Evolutionary conservation across 352 stramenopile genomes (phyloP).

Genomic region (Globisporangium rhizosaccharum): DNA sequence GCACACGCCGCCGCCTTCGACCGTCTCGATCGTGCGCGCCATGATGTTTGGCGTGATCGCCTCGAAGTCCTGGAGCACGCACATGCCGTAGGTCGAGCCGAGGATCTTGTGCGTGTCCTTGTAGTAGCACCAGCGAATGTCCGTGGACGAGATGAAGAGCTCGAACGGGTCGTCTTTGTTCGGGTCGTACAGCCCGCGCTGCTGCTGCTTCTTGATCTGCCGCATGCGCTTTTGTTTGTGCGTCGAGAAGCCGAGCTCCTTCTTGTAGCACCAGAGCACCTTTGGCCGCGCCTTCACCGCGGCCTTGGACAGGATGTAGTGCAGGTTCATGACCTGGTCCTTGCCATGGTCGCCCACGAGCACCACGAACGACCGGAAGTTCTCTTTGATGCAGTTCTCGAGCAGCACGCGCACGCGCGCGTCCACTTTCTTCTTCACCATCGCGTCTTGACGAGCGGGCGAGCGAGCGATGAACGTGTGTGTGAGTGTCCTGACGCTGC

Average conservation of each 20-base stretch:
- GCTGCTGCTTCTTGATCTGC: slow-evolving; percentile 94
- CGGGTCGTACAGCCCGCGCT: slow-evolving; percentile 90
- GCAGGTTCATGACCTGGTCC: slow-evolving; percentile 98
- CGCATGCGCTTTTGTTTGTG: slow-evolving; percentile 93
- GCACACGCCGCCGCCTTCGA: slow-evolving; percentile 96
- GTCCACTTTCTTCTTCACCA: slow-evolving; percentile 99
- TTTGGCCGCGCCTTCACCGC: slow-evolving; percentile 92
- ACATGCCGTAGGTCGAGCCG: slow-evolving; percentile 97
- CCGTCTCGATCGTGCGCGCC: slow-evolving; percentile 98
- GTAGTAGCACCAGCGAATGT: slow-evolving; percentile 99
- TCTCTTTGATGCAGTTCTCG: slow-evolving; percentile 95
- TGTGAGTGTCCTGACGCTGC: no score
- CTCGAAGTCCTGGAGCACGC: slow-evolving; percentile 99
- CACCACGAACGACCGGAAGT: slow-evolving; percentile 96
- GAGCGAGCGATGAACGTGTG: no score
- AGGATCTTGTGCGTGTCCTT: slow-evolving; percentile 99
- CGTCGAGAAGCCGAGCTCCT: slow-evolving; percentile 99
- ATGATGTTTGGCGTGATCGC: slow-evolving; percentile 99
- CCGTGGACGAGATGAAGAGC: slow-evolving; percentile 97
- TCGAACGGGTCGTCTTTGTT: slow-evolving; percentile 97
- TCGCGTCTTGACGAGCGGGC: slow-evolving; percentile 23
- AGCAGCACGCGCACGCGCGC: slow-evolving; percentile 96
- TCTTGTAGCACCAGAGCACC: slow-evolving; percentile 99
- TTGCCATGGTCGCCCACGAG: slow-evolving; percentile 99
- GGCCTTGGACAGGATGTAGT: slow-evolving; percentile 97